These are phyloP conservation scores for Ophiostoma montium DNA, from an alignment of 2,329 filamentous ascomycete species.

Conservation along the genomic window DNA sequence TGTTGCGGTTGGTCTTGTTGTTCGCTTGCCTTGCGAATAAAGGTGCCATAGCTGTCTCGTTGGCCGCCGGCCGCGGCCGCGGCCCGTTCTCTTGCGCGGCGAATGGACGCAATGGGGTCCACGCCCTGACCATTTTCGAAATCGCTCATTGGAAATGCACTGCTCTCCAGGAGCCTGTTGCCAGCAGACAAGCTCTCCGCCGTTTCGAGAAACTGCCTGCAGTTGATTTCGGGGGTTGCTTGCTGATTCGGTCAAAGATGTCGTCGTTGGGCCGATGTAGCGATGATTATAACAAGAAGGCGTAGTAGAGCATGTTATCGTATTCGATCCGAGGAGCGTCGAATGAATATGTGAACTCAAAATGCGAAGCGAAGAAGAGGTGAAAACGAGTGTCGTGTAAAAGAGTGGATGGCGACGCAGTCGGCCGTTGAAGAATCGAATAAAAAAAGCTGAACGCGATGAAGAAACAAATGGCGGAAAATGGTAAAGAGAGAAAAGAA, in stretches of 20 bases:
- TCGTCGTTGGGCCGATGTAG: not conserved
- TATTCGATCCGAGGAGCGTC: not conserved
- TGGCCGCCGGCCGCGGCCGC: slow-evolving; percentile 29
- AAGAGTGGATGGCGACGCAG: not conserved
- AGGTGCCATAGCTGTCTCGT: slow-evolving; percentile 18
- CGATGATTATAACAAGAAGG: slow-evolving; percentile 11
- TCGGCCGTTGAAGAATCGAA: not conserved
- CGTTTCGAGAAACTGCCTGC: not conserved
- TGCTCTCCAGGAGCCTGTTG: slow-evolving; percentile 12
- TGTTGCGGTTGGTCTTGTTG: slow-evolving; percentile 10
- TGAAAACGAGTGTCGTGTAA: not conserved
- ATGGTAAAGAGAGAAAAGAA: not conserved
- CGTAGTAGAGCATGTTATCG: not conserved
- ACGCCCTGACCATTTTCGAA: slow-evolving; percentile 38
- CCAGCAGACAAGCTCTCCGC: slow-evolving; percentile 11
- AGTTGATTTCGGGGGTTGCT: not conserved
- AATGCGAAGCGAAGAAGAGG: not conserved
- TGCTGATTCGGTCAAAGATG: not conserved
- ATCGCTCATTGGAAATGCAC: slow-evolving; percentile 37
- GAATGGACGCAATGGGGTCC: slow-evolving; percentile 37
- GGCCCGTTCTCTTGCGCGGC: slow-evolving; percentile 39
- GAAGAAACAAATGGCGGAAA: too few relatives aligned
- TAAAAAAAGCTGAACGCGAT: not conserved
- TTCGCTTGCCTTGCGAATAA: slow-evolving; percentile 10
- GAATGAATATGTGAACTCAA: not conserved